phyloP scores from a whole-genome alignment of 148 eudicot genomes.

The Persicaria tinctoria region DNA sequence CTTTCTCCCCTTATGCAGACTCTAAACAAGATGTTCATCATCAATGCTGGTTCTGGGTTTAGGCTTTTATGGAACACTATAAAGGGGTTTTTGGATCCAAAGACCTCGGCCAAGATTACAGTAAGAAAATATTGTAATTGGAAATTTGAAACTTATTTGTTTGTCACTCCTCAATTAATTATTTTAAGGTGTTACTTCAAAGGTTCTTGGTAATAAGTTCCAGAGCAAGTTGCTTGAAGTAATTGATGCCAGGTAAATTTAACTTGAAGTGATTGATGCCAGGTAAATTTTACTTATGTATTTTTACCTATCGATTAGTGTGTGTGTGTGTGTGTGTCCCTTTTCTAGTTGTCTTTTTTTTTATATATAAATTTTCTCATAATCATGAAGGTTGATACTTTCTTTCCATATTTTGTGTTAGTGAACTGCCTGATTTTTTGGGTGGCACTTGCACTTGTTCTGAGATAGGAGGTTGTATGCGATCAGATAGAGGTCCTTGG shows the following conservation, averaged over 20 bases:
- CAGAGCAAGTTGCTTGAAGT: slow-evolving; percentile 45
- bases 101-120: slow-evolving; percentile 73
- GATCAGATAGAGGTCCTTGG: slow-evolving; percentile 93
- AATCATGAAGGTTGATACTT: too few species aligned
- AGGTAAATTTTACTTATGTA: slow-evolving; percentile 25
- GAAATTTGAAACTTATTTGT: too few species aligned
- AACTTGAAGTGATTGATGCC: slow-evolving; percentile 12
- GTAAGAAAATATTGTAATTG: slow-evolving; percentile 19
- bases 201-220: slow-evolving; percentile 66
- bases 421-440: slow-evolving; percentile 81
- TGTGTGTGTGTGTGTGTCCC: not conserved
- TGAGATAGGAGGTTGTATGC: slow-evolving; percentile 85
- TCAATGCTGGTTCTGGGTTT: slow-evolving; percentile 96
- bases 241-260: slow-evolving; percentile 34
- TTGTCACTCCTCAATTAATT: not conserved
- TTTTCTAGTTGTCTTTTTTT: not conserved
- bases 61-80: slow-evolving; percentile 80
- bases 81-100: slow-evolving; percentile 80
- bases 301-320: too few species aligned
- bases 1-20: slow-evolving; percentile 33
- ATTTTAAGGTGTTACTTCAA: not conserved
- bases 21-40: slow-evolving; percentile 83
- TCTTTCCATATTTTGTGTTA: slow-evolving; percentile 14
- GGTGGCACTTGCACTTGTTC: slow-evolving; percentile 84
- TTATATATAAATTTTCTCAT: too few species aligned